These are phyloP conservation scores for Dendrobium huoshanense DNA, from an alignment of 106 monocot species.

Conservation along the genomic window DNA sequence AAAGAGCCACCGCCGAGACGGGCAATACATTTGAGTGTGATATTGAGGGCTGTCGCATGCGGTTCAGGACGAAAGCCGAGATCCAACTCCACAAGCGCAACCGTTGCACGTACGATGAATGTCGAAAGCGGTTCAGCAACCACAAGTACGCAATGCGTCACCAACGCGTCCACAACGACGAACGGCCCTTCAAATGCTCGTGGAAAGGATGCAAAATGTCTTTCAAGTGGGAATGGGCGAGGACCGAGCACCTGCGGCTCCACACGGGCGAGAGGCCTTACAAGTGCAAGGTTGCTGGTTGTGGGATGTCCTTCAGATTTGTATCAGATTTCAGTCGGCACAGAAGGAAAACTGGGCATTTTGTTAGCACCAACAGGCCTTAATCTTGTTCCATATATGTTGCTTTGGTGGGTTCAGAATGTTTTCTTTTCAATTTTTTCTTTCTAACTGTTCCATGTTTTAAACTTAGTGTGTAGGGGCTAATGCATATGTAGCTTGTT, in stretches of 20 bases:
- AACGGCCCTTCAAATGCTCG: constrained; percentile 50
- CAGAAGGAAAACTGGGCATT: constrained; percentile 57
- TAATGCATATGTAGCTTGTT: neutral
- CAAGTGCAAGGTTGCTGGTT: constrained; percentile 42
- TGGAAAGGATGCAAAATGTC: constrained; percentile 47
- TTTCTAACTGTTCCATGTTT: neutral
- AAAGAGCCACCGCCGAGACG: neutral
- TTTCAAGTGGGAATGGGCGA: constrained; percentile 77
- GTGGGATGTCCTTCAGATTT: constrained; percentile 59
- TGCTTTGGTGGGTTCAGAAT: neutral
- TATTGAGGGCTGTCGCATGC: constrained; percentile 35
- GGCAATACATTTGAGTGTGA: constrained; percentile 18
- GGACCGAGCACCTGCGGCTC: constrained; percentile 59
- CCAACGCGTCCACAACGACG: constrained; percentile 42
- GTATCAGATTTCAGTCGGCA: constrained; percentile 60
- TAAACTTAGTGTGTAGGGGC: neutral
- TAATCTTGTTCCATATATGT: neutral
- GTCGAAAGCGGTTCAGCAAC: constrained; percentile 38
- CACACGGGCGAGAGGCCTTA: constrained; percentile 66
- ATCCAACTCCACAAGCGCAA: constrained; percentile 36
- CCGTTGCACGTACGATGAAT: constrained; percentile 35
- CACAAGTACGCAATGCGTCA: constrained; percentile 36
- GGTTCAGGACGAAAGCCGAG: constrained; percentile 27
- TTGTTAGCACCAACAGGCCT: neutral
- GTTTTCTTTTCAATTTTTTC: neutral